Percentiles rank a stretch among this genome's conserved stretches.
phyloP scores from a whole-genome alignment of 2,329 filamentous ascomycete species.

The Tolypocladium inflatum region DNA sequence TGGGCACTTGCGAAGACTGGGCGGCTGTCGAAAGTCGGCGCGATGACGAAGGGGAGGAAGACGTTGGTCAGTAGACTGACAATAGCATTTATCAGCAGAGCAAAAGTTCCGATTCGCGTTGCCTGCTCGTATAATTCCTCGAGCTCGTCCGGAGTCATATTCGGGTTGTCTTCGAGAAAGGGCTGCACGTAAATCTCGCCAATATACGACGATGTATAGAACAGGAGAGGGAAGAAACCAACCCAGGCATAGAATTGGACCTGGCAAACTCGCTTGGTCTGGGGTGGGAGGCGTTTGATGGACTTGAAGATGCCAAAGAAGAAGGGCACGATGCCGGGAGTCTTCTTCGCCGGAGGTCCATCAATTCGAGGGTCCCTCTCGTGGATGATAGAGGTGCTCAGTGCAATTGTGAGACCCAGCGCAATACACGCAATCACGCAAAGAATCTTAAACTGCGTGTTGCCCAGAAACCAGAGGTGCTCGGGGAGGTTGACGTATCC shows the following conservation, averaged over 20 bases:
- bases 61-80: conserved; percentile 76
- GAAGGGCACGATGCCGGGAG: conserved; percentile 63
- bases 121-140: conserved; percentile 74
- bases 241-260: conserved; percentile 87
- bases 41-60: conserved; percentile 75
- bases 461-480: conserved; percentile 69
- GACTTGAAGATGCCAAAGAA: conserved; percentile 71
- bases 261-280: conserved; percentile 72
- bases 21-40: conserved; percentile 60
- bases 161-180: conserved; percentile 64
- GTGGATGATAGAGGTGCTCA: conserved; percentile 60
- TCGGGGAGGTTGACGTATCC: conserved; percentile 74
- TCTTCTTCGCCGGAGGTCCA: conserved; percentile 47
- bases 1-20: conserved; percentile 19
- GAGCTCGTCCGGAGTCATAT: conserved; percentile 68
- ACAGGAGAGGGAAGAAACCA: conserved; percentile 90
- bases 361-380: conserved; percentile 77
- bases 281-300: conserved; percentile 68
- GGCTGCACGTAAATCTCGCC: conserved; percentile 88
- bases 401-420: conserved; percentile 57
- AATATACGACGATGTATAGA: conserved; percentile 91
- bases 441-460: conserved; percentile 87
- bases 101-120: conserved; percentile 81
- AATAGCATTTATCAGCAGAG: conserved; percentile 78
- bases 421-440: conserved; percentile 75